phyloP scores from a whole-genome alignment of 257 asterid genomes.

The Salvia miltiorrhiza region DNA sequence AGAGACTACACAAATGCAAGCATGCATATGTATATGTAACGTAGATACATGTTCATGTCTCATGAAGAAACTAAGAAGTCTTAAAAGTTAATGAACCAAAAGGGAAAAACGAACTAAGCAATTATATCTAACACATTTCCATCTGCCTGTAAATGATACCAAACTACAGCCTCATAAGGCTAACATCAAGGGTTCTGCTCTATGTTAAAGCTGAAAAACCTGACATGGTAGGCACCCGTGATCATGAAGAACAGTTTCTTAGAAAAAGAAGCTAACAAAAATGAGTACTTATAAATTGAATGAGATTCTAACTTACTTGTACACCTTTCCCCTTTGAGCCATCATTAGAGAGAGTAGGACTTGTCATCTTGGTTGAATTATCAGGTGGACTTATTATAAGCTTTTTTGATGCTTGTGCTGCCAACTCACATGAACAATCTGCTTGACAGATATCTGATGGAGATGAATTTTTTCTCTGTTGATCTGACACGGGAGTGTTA shows the following conservation, averaged over 20 bases:
- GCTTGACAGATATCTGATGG: neutral
- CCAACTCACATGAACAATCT: conserved; percentile 4
- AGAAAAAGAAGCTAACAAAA: neutral
- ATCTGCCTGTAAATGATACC: neutral
- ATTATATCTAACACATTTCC: neutral
- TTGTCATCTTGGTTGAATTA: neutral
- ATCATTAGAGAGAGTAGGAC: conserved; percentile 10
- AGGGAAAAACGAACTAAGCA: neutral
- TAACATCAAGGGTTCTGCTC: neutral
- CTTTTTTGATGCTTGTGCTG: conserved; percentile 13
- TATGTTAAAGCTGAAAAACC: neutral
- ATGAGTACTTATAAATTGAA: neutral
- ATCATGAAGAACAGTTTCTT: conserved; percentile 1
- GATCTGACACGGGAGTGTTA: neutral
- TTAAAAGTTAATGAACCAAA: neutral
- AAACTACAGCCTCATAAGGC: neutral
- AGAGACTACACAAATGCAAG: neutral
- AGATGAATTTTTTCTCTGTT: conserved; percentile 11
- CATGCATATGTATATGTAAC: neutral
- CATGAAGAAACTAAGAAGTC: neutral
- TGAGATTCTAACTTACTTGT: conserved; percentile 26
- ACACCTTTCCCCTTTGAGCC: conserved; percentile 16
- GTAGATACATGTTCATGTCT: neutral
- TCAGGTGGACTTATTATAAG: conserved; percentile 6
- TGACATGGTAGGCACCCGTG: neutral